These are phyloP conservation scores for Jackrogersella multiformis DNA, from an alignment of 495 filamentous ascomycete species.

Conservation along the genomic window DNA sequence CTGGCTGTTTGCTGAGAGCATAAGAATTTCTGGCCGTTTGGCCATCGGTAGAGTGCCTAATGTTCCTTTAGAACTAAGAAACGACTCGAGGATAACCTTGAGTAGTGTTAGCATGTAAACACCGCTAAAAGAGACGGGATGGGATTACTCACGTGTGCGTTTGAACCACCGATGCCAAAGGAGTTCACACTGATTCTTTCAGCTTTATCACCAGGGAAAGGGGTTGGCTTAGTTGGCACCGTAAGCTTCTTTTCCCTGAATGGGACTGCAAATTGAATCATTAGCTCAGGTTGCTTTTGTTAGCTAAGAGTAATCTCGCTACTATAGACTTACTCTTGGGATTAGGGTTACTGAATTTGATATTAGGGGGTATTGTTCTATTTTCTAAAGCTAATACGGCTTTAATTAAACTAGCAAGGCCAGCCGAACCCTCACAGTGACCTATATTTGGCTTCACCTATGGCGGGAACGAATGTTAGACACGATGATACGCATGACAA, in stretches of 20 bases:
- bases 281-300: constrained; percentile 5
- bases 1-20: constrained; percentile 38
- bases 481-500: background rate
- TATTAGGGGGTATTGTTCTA: constrained; percentile 50
- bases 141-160: constrained; percentile 51
- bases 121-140: background rate
- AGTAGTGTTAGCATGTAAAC: background rate
- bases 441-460: constrained; percentile 62
- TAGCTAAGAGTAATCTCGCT: background rate
- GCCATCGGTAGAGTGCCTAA: background rate
- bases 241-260: constrained; percentile 37
- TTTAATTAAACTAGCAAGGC: constrained; percentile 62
- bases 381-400: constrained; percentile 59
- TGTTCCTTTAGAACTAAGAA: background rate
- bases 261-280: constrained; percentile 27
- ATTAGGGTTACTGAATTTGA: constrained; percentile 45
- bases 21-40: constrained; percentile 32
- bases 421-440: constrained; percentile 59
- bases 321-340: constrained; percentile 40
- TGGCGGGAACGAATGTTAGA: background rate
- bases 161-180: constrained; percentile 61
- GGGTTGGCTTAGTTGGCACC: constrained; percentile 35
- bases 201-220: constrained; percentile 35
- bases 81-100: constrained; percentile 50
- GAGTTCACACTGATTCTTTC: constrained; percentile 54